Conservation (phyloP, 306 rosid genomes). For the Glycine soja region DNA sequence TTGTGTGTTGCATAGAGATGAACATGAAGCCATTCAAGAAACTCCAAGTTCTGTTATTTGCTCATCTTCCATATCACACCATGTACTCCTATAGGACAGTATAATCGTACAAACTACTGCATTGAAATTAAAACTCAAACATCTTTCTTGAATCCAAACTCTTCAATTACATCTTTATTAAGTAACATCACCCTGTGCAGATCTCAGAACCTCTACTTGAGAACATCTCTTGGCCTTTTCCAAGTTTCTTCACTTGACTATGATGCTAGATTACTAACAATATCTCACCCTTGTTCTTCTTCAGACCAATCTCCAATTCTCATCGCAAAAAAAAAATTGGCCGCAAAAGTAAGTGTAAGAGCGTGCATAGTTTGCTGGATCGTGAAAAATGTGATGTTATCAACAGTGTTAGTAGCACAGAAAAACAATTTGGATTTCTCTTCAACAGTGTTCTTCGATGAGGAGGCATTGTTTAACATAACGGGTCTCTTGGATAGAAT, state of each 20-base stretch:
- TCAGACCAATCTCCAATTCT: background rate
- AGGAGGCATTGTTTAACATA: constrained; percentile 51
- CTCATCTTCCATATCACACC: too few species aligned
- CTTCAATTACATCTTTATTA: too few species aligned
- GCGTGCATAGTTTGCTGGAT: background rate
- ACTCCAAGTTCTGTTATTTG: constrained; percentile 13
- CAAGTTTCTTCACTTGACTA: too few species aligned
- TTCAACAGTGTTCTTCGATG: constrained; percentile 36
- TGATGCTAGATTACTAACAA: too few species aligned
- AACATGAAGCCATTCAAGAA: constrained; percentile 48
- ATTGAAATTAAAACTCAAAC: too few species aligned
- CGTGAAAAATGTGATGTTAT: background rate
- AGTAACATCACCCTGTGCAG: too few species aligned
- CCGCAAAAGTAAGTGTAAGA: background rate
- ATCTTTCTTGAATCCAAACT: too few species aligned
- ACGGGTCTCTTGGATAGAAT: constrained; percentile 41
- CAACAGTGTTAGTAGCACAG: background rate
- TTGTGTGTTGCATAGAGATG: background rate
- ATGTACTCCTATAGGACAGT: too few species aligned
- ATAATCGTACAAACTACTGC: too few species aligned
- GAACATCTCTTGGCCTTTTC: too few species aligned
- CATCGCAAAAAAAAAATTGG: background rate
- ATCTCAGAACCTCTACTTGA: too few species aligned
- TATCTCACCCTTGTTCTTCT: too few species aligned
- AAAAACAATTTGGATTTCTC: background rate